Conservation (phyloP, 2,329 filamentous ascomycete species). For the Pseudocercospora vitis region DNA sequence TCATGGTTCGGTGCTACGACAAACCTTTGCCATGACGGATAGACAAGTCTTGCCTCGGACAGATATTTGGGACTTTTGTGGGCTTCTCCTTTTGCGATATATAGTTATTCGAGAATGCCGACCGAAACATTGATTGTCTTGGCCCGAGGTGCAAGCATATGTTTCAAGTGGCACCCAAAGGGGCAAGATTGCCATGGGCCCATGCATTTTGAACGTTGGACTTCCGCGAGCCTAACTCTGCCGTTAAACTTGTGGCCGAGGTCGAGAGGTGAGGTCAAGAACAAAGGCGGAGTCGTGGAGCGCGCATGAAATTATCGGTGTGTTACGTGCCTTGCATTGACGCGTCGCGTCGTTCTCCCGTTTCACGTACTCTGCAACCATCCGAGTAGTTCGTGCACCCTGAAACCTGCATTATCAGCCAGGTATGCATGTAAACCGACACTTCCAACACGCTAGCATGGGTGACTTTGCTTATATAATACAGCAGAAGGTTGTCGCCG, state of each 20-base stretch:
- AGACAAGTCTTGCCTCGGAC: neutral
- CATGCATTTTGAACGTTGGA: neutral
- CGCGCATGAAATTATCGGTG: slow-evolving; percentile 8
- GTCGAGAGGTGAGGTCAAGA: slow-evolving; percentile 1
- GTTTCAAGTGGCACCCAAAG: slow-evolving; percentile 4
- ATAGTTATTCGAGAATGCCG: slow-evolving; percentile 7
- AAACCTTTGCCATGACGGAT: neutral
- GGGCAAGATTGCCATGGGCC: slow-evolving; percentile 1
- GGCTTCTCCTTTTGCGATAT: neutral
- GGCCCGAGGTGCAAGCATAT: neutral
- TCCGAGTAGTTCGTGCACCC: neutral
- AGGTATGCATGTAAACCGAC: neutral
- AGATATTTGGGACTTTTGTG: neutral
- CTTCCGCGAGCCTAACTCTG: neutral
- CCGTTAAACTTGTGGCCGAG: neutral
- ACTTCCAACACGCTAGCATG: neutral
- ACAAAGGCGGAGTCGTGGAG: neutral
- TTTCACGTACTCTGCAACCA: neutral
- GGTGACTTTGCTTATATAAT: slow-evolving; percentile 5
- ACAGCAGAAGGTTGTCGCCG: neutral
- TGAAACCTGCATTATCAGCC: neutral
- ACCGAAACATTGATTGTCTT: slow-evolving; percentile 1
- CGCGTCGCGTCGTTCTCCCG: slow-evolving; percentile 4
- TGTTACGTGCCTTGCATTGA: slow-evolving; percentile 30
- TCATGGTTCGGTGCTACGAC: slow-evolving; percentile 8